These are phyloP conservation scores for Heteromeles arbutifolia DNA, from an alignment of 306 rosid species.

Conservation along the genomic window DNA sequence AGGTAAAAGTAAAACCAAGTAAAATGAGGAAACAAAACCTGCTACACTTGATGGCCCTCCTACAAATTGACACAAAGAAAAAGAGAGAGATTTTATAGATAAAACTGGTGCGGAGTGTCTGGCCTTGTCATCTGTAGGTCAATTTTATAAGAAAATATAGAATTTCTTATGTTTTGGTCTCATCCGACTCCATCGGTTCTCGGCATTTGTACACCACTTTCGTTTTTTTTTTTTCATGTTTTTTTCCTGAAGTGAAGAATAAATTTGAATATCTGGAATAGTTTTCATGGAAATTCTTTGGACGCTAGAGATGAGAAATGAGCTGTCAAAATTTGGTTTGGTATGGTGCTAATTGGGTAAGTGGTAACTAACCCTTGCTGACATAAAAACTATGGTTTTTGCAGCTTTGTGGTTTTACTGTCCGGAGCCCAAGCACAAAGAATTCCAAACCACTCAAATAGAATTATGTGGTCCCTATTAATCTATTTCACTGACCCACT, in stretches of 20 bases:
- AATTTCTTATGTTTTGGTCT: no score
- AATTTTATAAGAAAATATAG: no score
- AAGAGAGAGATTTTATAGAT: no score
- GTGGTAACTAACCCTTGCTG: not conserved
- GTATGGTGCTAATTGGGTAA: not conserved
- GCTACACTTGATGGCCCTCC: not conserved
- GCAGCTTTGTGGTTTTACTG: not conserved
- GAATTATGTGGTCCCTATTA: no score
- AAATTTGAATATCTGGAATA: not conserved
- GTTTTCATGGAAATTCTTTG: not conserved
- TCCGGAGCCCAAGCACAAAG: no score
- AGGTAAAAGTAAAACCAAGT: not conserved
- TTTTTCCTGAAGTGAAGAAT: not conserved
- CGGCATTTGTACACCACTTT: not conserved
- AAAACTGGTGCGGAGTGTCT: not conserved
- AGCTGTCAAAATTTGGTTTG: not conserved
- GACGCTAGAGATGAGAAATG: not conserved
- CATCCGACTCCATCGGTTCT: no score
- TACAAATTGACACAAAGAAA: no score
- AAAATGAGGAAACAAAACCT: not conserved
- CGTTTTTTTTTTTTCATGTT: no score
- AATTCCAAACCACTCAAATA: no score
- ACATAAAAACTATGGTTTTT: not conserved
- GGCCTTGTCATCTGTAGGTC: no score
- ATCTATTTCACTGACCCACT: no score